Percentiles rank a stretch among this genome's conserved stretches.
Evolutionary conservation across 306 rosid species (phyloP).

Genomic region (Nissolia schottii): DNA sequence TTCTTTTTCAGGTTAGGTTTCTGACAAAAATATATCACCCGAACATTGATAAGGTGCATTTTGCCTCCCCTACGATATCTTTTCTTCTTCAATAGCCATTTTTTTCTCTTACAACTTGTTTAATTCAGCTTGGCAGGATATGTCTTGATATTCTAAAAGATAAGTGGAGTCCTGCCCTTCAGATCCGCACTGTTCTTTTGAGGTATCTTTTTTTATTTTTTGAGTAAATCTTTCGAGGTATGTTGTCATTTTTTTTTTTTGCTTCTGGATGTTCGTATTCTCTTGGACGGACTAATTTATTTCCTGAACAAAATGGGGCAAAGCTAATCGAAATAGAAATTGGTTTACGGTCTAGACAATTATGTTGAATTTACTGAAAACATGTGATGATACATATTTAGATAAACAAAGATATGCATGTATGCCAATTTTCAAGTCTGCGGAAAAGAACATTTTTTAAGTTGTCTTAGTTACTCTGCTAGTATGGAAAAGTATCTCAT

Average conservation of each 20-base stretch:
- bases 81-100: not conserved
- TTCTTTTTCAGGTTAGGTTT: slow-evolving; percentile 71
- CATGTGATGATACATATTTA: not conserved
- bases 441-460: not conserved
- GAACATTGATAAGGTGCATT: slow-evolving; percentile 84
- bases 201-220: slow-evolving; percentile 56
- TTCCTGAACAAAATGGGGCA: not conserved
- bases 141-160: slow-evolving; percentile 87
- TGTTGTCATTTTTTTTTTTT: not conserved
- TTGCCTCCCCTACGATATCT: not conserved
- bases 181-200: slow-evolving; percentile 87
- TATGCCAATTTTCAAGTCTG: not conserved
- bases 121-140: slow-evolving; percentile 74
- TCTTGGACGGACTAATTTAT: not conserved
- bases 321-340: not conserved
- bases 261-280: not conserved
- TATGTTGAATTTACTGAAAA: not conserved
- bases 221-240: too few relatives aligned
- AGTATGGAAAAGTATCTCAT: not conserved
- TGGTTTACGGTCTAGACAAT: not conserved
- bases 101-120: slow-evolving; percentile 15
- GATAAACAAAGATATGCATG: not conserved
- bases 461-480: not conserved
- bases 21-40: slow-evolving; percentile 95
- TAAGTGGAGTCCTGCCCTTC: slow-evolving; percentile 92